These are phyloP conservation scores for Debaryomyces psychrophilus DNA, from an alignment of 1,139 yeast genomes.

Conservation along the genomic window DNA sequence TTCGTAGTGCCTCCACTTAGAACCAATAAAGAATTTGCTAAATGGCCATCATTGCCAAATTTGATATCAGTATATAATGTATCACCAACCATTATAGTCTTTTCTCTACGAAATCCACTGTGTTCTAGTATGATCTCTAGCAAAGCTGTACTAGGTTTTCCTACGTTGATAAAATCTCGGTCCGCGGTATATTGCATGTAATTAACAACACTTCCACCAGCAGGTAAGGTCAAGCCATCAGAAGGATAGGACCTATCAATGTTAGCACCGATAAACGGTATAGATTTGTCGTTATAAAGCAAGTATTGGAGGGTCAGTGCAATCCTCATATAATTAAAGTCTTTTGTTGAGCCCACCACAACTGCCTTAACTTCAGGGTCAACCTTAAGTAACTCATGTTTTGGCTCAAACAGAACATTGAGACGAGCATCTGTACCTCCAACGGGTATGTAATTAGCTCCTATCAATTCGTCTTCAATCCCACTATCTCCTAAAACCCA, in stretches of 20 bases:
- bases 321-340: constrained; percentile 41
- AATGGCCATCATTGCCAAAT: constrained; percentile 45
- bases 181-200: constrained; percentile 41
- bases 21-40: constrained; percentile 39
- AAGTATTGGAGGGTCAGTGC: constrained; percentile 45
- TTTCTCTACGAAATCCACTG: constrained; percentile 29
- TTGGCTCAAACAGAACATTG: constrained; percentile 34
- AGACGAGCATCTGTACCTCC: constrained; percentile 69
- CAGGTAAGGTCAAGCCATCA: constrained; percentile 40
- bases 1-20: constrained; percentile 41
- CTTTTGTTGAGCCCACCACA: constrained; percentile 45
- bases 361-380: constrained; percentile 47
- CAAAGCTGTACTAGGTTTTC: constrained; percentile 41
- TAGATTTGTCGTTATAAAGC: constrained; percentile 31
- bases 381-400: constrained; percentile 49
- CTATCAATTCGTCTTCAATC: constrained; percentile 69
- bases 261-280: constrained; percentile 46
- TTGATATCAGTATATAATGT: constrained; percentile 48
- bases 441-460: constrained; percentile 66
- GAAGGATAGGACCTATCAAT: constrained; percentile 47
- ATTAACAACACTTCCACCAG: constrained; percentile 48
- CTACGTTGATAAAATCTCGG: constrained; percentile 39
- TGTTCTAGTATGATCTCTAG: constrained; percentile 34
- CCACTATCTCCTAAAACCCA: constrained; percentile 89
- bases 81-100: constrained; percentile 48